Conservation (phyloP, 1,284 basidiomycete species). For the Volvariella volvacea region DNA sequence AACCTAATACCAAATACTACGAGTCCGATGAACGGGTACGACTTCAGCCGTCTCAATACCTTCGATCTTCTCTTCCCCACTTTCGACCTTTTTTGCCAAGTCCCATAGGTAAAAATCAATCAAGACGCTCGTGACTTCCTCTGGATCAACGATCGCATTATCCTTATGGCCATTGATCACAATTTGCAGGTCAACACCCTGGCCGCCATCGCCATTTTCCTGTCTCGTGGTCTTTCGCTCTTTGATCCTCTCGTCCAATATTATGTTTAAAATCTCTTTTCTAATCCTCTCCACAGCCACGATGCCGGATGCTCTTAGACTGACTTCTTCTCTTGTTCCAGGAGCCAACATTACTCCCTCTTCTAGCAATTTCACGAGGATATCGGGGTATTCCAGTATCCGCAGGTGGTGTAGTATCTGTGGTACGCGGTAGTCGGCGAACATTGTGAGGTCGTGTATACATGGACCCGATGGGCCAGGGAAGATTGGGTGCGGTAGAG, state of each 20-base stretch:
- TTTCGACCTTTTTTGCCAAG: conserved; percentile 69
- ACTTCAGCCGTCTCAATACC: conserved; percentile 51
- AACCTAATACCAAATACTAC: conserved; percentile 76
- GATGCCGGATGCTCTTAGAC: conserved; percentile 67
- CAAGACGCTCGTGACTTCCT: conserved; percentile 58
- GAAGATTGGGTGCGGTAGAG: conserved; percentile 57
- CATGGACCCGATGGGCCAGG: conserved; percentile 44
- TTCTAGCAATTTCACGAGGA: conserved; percentile 42
- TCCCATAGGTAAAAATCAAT: conserved; percentile 88
- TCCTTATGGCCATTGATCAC: too few relatives aligned
- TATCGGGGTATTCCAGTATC: conserved; percentile 60
- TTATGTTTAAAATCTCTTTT: conserved; percentile 37
- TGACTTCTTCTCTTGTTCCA: conserved; percentile 63
- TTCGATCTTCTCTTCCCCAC: conserved; percentile 47
- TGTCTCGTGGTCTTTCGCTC: conserved; percentile 10
- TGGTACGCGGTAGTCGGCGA: conserved; percentile 82
- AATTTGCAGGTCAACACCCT: not conserved
- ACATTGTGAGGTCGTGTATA: conserved; percentile 74
- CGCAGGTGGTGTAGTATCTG: conserved; percentile 77
- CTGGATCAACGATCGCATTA: conserved; percentile 21
- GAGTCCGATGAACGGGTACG: conserved; percentile 68
- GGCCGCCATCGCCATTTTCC: not conserved
- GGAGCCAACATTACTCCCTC: conserved; percentile 35
- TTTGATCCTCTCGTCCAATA: conserved; percentile 12
- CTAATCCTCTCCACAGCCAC: conserved; percentile 69